Percentiles rank a stretch among this genome's conserved stretches.
phyloP scores from a whole-genome alignment of 176 grass and related monocot genomes.

The Musa troglodytarum region DNA sequence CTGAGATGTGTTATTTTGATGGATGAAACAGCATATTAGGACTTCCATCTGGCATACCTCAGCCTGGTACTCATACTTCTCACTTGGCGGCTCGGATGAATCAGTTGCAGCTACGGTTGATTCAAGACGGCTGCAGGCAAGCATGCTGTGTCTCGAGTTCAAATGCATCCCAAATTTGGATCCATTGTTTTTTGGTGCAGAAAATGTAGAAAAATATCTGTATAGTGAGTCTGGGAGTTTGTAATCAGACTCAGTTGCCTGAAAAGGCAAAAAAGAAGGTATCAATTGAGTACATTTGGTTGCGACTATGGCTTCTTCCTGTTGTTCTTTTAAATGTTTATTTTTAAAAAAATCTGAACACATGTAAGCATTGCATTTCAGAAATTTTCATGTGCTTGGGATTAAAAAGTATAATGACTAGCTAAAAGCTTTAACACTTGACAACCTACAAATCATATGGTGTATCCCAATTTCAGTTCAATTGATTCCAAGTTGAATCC shows the following conservation, averaged over 20 bases:
- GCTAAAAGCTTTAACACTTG: too few relatives aligned
- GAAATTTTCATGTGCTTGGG: too few relatives aligned
- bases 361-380: too few relatives aligned
- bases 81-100: slow-evolving; percentile 29
- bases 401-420: too few relatives aligned
- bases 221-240: slow-evolving; percentile 28
- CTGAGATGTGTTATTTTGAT: neutral
- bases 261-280: neutral
- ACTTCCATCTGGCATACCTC: slow-evolving; percentile 43
- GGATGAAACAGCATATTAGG: neutral
- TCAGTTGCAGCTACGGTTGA: slow-evolving; percentile 60
- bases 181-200: slow-evolving; percentile 21
- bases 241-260: slow-evolving; percentile 41
- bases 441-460: too few relatives aligned
- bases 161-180: neutral
- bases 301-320: too few relatives aligned
- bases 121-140: slow-evolving; percentile 44
- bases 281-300: neutral
- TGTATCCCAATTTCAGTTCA: too few relatives aligned
- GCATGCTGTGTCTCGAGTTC: slow-evolving; percentile 31
- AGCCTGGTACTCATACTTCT: slow-evolving; percentile 90
- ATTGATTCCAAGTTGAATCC: too few relatives aligned
- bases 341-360: too few relatives aligned
- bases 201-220: slow-evolving; percentile 44
- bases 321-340: too few relatives aligned